Evolutionary conservation across 2,329 filamentous ascomycete genomes (phyloP), one percentile per base, ranked within the genome.

Genomic region (Pyrenophora teres): DNA sequence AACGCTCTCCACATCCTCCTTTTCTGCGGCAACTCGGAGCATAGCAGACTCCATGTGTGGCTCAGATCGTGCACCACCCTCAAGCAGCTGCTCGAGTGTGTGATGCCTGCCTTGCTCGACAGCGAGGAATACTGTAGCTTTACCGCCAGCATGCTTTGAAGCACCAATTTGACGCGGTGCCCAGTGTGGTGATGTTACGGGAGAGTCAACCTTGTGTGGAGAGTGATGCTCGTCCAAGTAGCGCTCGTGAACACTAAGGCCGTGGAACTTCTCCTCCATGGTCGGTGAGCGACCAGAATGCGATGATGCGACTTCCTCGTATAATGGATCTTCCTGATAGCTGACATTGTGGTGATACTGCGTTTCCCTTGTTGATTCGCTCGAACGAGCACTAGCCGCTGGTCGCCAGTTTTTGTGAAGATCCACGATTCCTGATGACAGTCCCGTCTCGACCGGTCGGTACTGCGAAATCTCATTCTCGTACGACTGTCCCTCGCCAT

Each of bases 31-130:
- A 30, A 59, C 64, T 16, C 66, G 58, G 9, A 72, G 56, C 68
- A 71, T 69, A 16, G 55, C 54, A n/a, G 67, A 63, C 52, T 72
- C 69, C 40, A 67, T 57, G 6, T 56, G 56, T 7, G 62, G 51
- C 42, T 72, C 68, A 21, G 64, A 62, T 46, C 57, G 65, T 7
- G 67, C 62, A 9, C 69, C 69, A n/a, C 67, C 59, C 12, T 72
- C 67, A 6, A 72, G 59, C 10, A 72, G 52, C 40, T 72, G 67
- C 44, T 70, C 67, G 10, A 72, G 60, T 10, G 83, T 83, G 9
- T 85, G 84, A 54, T 88, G 87, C 71, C 87, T 86, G 58, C 87
- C 77, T 4, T 89, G 78, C 43, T 81, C 80, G 0, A 84, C 83
- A 3, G 80, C 84, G 18, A 83, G 81, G 78, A 79, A 13, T 71